Evolutionary conservation across 2,329 filamentous ascomycete genomes (phyloP).

Genomic region (Septoria petroselini): DNA sequence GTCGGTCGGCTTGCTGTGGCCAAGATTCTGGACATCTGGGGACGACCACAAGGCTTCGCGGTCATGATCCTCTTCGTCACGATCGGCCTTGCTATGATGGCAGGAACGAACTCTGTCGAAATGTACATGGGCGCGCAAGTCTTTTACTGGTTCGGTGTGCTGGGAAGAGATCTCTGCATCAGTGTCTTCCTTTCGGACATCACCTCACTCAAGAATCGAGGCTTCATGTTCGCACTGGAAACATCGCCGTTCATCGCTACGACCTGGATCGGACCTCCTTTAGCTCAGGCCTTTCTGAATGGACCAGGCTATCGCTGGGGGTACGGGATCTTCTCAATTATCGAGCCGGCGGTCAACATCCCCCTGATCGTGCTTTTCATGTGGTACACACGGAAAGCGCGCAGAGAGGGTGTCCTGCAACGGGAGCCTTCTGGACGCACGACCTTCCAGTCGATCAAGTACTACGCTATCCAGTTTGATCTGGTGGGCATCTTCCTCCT

Average conservation of each 20-base stretch:
- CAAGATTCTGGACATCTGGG: conserved; percentile 66
- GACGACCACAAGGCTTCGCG: conserved; percentile 61
- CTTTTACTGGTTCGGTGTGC: conserved; percentile 26
- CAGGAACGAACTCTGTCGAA: conserved; percentile 57
- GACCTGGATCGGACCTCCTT: conserved; percentile 8
- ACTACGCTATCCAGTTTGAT: conserved; percentile 10
- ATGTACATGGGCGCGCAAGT: conserved; percentile 15
- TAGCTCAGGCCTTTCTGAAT: conserved; percentile 2
- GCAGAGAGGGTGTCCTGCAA: neutral
- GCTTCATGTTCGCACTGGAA: conserved; percentile 61
- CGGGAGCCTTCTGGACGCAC: conserved; percentile 3
- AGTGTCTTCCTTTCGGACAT: conserved; percentile 67
- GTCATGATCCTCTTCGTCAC: conserved; percentile 53
- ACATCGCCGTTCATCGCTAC: conserved; percentile 65
- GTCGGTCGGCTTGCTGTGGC: conserved; percentile 53
- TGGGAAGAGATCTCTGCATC: conserved; percentile 59
- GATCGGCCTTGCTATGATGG: conserved; percentile 62
- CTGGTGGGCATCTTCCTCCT: conserved; percentile 51
- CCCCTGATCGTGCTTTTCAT: conserved; percentile 3
- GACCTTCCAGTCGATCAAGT: neutral
- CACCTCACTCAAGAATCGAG: conserved; percentile 62
- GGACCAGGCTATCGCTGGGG: conserved; percentile 9
- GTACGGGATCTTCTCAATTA: conserved; percentile 10
- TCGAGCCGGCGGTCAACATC: conserved; percentile 44
- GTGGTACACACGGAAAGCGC: conserved; percentile 3